Conservation (phyloP, 2,329 filamentous ascomycete genomes). For the Truncatella angustata region DNA sequence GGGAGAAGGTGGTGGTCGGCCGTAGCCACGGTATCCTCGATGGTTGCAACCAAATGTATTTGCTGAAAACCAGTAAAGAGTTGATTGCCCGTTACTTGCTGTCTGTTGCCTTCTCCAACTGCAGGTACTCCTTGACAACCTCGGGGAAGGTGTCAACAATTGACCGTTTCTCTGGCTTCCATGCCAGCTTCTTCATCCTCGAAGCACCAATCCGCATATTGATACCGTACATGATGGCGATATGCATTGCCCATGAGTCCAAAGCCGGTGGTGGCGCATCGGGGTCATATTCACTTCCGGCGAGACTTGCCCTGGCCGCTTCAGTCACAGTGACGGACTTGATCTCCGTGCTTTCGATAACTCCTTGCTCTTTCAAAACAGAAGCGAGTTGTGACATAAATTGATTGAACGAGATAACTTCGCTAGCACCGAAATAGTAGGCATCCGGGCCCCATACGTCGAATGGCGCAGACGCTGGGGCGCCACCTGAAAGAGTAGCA, state of each 20-base stretch:
- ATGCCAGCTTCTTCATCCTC: conserved; percentile 14
- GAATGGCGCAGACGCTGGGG: not conserved
- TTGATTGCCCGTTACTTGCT: not conserved
- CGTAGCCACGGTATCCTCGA: too few species aligned
- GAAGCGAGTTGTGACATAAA: conserved; percentile 12
- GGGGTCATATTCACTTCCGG: conserved; percentile 15
- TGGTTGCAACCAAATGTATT: too few species aligned
- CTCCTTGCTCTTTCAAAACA: conserved; percentile 12
- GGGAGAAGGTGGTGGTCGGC: too few species aligned
- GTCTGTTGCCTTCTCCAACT: conserved; percentile 4
- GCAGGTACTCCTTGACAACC: not conserved
- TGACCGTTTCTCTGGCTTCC: conserved; percentile 11
- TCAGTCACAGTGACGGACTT: conserved; percentile 15
- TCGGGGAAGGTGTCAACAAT: not conserved
- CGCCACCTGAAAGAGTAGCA: not conserved
- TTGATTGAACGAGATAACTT: conserved; percentile 13
- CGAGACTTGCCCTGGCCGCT: conserved; percentile 14
- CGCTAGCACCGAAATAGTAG: conserved; percentile 17
- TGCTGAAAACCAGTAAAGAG: too few species aligned
- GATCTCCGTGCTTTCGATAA: conserved; percentile 12
- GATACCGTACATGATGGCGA: conserved; percentile 15
- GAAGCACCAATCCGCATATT: conserved; percentile 15
- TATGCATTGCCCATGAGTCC: conserved; percentile 19
- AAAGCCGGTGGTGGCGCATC: conserved; percentile 15
- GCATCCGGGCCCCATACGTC: conserved; percentile 16